Evolutionary conservation across 1,139 yeast species (phyloP).

Genomic region (Nakaseomyces kungkrabaensis): DNA sequence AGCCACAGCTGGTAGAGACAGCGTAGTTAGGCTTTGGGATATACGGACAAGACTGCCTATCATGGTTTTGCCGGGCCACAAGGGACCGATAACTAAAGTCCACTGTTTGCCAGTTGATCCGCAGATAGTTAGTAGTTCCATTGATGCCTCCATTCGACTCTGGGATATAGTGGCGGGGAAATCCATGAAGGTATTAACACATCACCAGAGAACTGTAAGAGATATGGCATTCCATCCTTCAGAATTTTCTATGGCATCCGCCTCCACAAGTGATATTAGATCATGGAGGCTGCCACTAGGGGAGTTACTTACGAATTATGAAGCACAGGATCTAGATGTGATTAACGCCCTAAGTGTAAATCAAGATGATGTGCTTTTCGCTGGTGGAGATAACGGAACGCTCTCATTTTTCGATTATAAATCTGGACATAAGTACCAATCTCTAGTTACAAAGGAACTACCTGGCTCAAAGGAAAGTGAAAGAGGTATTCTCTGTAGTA

Average conservation of each 20-base stretch:
- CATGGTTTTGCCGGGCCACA: constrained; percentile 75
- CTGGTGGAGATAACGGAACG: constrained; percentile 79
- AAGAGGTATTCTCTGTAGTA: constrained; percentile 58
- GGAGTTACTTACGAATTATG: constrained; percentile 47
- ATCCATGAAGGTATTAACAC: constrained; percentile 55
- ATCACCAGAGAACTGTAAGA: constrained; percentile 75
- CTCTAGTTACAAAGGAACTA: constrained; percentile 41
- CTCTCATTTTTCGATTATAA: constrained; percentile 73
- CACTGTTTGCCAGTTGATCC: constrained; percentile 67
- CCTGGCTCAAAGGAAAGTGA: constrained; percentile 66
- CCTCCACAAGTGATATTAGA: constrained; percentile 67
- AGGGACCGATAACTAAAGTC: constrained; percentile 62
- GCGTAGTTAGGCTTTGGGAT: constrained; percentile 88
- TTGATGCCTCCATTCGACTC: constrained; percentile 73
- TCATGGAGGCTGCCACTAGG: constrained; percentile 84
- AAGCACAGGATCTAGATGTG: constrained; percentile 41
- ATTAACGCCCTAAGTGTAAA: constrained; percentile 63
- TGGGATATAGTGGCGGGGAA: constrained; percentile 77
- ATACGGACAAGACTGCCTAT: constrained; percentile 69
- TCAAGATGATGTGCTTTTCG: constrained; percentile 58
- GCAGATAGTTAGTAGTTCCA: constrained; percentile 72
- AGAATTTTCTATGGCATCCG: constrained; percentile 72
- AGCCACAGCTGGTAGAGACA: constrained; percentile 87
- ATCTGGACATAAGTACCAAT: constrained; percentile 54
- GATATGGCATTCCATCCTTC: constrained; percentile 60